Evolutionary conservation across 257 asterid species (phyloP), one percentile per base, ranked within the genome.

Genomic region (Plectranthus barbatus): DNA sequence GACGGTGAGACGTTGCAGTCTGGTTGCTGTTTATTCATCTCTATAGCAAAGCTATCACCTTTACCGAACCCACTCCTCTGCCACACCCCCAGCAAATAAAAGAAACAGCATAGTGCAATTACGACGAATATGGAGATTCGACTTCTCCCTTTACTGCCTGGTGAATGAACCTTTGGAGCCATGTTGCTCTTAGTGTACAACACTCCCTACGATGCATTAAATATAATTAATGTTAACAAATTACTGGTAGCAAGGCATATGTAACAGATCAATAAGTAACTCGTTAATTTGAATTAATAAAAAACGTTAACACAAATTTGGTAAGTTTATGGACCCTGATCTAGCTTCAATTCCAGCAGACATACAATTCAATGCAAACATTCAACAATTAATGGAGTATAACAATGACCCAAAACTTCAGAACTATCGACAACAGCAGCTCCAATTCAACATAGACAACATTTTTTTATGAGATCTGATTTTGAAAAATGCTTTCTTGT

Each of bases 11-110:
- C 42, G 34, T 51, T 77, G 85, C 98, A 91, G 77, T 82, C 79
- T 15, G 71, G 60, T 49, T 83, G 81, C 61, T 80, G 84, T 59
- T 72, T 75, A 45, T 82, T 82, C 64, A 85, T 81, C 64, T 79
- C 86, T 62, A 80, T 70, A 0, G 95, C 87, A 51, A 67, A 74
- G 12, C 78, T 72, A 69, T 87, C 95, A 48, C 94, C 96, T 68
- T 87, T 91, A 3, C 98, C 98, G 19, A 77, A 91, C 14, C 96
- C 96, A 70, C 98, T 88, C 74, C 73, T 87, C 61, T 82, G 96
- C 96, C 98, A 91, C 44, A 76, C 76, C 34, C 98, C 96, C 70
- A 91, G 65, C 40, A 87, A 70, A 79, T 90, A 90, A 66, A 76
- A 90, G 77, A 87, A 68, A 66, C 90, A 81, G 73, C 95, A 90